Base-by-base conservation (phyloP, 345 rosid species). In the Stellera chamaejasme region DNA sequence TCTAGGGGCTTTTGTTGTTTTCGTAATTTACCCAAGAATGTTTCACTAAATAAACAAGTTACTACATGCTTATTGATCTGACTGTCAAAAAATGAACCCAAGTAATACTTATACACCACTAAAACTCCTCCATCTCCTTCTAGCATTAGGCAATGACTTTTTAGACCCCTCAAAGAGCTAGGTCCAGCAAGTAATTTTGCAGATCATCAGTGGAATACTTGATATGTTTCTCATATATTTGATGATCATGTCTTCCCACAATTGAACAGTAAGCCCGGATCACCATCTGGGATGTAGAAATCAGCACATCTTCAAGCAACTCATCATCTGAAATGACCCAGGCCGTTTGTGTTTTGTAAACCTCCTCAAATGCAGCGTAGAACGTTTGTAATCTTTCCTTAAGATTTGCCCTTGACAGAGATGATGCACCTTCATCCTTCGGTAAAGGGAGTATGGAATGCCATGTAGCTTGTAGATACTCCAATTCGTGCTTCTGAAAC, bases 381-480 rank as follows among this genome's bases (percentile, higher is more conserved):
- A 91, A 91, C 63, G 73, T 78, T 64, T 73, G 81, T 46, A 83
- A 70, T 65, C 79, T 66, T 63, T 88, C 96, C 71, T 78, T 88
- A 23, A 81, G 85, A 36, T 73, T 72, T 14, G 75, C 54, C 69
- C 51, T 78, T 0, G 89, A 78, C 56, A 72, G 59, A 10, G 77
- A 70, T 10, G 76, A 67, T 16, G 72, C 71, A 27, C 85, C 72
- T 10, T 91, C 98, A 0, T 82, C 87, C 48, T 71, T 91, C 57
- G 88, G 71, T 64, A 82, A 71, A 3, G 81, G 64, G 26, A 91
- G 82, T 53, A 88, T 69, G 16, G 81, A 71, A 58, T 82, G 73
- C 98, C 95, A 88, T 10, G 98, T 81, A 26, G 84, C 76, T 36
- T 90, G 77, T 69, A 82, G 88, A 9, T 91, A 91, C 70, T 69